Evolutionary conservation across 805 yeast genomes (phyloP), one percentile per base, ranked within the genome.

Genomic region (Ogataea henricii): DNA sequence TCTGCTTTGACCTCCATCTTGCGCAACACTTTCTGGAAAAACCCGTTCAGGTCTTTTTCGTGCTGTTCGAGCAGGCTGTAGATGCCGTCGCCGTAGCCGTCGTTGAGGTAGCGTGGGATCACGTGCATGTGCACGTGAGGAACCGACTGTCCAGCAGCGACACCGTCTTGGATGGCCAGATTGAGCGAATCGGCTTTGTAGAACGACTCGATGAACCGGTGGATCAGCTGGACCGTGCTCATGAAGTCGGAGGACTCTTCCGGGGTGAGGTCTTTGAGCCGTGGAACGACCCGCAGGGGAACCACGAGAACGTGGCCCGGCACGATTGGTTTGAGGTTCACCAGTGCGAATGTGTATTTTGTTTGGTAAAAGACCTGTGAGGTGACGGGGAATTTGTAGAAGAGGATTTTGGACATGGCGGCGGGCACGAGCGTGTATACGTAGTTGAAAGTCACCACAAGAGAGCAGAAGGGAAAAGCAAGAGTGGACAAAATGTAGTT

Each of bases 91-190:
- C 89, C 89, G 36, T 63, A 69, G 0, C 69, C 69, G 58, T 86
- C 84, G 3, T 71, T 70, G 40, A 81, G 67, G 63, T 77, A 82
- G 34, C 99, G 75, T 6, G 99, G 99, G 17, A 94, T 90, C 16
- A 94, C 69, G 64, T 94, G 99, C 17, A 96, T 86, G 65, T 94
- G 99, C 23, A 92, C 75, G 67, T 94, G 99, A 4, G 97, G 96
- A 2, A 94, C 84, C n/a, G 91, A 81, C 64, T 94, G 99, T 3
- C 99, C 99, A 1, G 97, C 92, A 42, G 89, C 89, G 0, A 90
- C 87, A 0, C 99, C 99, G 64, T 94, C 99, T 65, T 94, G 99
- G 49, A 95, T 89, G 9, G 97, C 92, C 33, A 94, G 77, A 62
- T 95, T 95, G 50, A 90, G 62, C 1, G 96, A 74, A 56, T 91